Conservation (phyloP, 176 grass and related monocot genomes). For the Juncus inflexus region DNA sequence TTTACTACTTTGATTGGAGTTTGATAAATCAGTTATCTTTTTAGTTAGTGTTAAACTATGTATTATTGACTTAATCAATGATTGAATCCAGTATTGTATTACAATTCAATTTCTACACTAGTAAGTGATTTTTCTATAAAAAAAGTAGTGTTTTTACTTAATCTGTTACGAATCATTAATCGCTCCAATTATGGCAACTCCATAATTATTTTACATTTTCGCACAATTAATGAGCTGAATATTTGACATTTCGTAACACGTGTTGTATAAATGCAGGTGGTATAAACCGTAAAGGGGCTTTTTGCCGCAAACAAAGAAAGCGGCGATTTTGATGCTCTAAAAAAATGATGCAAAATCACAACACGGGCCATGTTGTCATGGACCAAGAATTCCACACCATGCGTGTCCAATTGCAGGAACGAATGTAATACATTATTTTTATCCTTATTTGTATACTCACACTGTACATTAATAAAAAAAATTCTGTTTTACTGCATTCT, state of each 20-base stretch:
- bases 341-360: conserved; percentile 36
- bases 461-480: neutral
- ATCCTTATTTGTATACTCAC: neutral
- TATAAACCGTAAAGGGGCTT: neutral
- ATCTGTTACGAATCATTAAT: too few species aligned
- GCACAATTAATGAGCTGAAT: too few species aligned
- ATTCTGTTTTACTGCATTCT: conserved; percentile 1
- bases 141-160: too few species aligned
- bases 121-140: too few species aligned
- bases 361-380: conserved; percentile 5
- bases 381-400: conserved; percentile 35
- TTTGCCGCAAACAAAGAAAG: neutral
- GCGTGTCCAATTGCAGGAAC: conserved; percentile 38
- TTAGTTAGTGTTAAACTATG: too few species aligned
- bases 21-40: too few species aligned
- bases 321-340: neutral
- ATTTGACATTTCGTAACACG: neutral
- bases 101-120: too few species aligned
- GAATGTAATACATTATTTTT: conserved; percentile 51
- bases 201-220: too few species aligned
- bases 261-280: neutral
- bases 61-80: too few species aligned
- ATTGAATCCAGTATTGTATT: too few species aligned
- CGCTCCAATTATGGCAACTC: too few species aligned
- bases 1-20: too few species aligned